Percentiles rank a stretch among this genome's conserved stretches.
These are phyloP conservation scores for Pontederia paniculata DNA, from an alignment of 176 grass and related monocot species.

Conservation along the genomic window DNA sequence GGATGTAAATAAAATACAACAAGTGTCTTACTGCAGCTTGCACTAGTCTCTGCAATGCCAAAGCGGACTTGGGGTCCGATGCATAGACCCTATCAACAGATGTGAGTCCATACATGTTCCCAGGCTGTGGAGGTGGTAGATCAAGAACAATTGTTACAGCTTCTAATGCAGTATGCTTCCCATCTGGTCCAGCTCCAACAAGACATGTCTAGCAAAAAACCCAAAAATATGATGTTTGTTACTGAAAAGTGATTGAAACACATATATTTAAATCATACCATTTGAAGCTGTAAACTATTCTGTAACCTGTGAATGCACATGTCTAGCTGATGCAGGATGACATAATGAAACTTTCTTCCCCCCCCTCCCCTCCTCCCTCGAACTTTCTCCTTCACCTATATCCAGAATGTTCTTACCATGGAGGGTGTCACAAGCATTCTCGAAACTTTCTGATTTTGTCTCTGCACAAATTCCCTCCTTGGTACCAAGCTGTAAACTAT, in stretches of 20 bases:
- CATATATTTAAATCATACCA: conserved; percentile 4
- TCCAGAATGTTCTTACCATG: too few species aligned
- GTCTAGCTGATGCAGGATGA: too few species aligned
- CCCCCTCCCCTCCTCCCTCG: too few species aligned
- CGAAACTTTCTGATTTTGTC: too few species aligned
- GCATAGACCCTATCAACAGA: conserved; percentile 97
- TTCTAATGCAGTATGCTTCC: conserved; percentile 96
- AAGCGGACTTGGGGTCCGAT: conserved; percentile 92
- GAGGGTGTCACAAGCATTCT: too few species aligned
- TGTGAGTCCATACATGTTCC: conserved; percentile 63
- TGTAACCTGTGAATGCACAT: too few species aligned
- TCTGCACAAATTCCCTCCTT: too few species aligned
- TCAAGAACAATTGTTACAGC: conserved; percentile 98
- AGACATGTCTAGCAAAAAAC: conserved; percentile 67
- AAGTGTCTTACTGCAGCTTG: conserved; percentile 83
- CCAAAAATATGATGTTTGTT: neutral
- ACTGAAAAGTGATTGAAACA: neutral
- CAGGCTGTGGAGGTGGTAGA: conserved; percentile 89
- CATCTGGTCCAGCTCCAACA: conserved; percentile 96
- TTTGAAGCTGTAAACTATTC: too few species aligned
- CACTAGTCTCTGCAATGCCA: conserved; percentile 97
- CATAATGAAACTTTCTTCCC: too few species aligned
- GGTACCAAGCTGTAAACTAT: too few species aligned
- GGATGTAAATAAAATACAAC: neutral
- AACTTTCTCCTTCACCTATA: too few species aligned